Conservation (phyloP, 352 stramenopile species). For the Phytophthora aleatoria region DNA sequence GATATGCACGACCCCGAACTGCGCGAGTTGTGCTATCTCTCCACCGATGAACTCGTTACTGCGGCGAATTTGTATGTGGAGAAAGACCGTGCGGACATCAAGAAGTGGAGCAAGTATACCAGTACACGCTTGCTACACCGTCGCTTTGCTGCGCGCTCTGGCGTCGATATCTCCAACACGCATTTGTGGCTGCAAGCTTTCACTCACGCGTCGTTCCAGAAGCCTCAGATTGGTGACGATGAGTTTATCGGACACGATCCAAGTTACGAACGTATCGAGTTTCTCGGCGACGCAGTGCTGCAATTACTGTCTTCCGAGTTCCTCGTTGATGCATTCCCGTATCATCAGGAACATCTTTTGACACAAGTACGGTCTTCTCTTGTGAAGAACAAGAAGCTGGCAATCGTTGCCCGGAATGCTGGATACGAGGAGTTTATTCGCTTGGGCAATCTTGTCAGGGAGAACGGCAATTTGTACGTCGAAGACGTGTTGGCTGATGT, state of each 20-base stretch:
- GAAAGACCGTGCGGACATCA: constrained; percentile 58
- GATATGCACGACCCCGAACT: constrained; percentile 57
- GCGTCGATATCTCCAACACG: constrained; percentile 61
- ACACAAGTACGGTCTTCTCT: constrained; percentile 80
- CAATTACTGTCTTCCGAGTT: constrained; percentile 82
- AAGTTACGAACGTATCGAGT: constrained; percentile 87
- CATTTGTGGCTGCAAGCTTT: constrained; percentile 83
- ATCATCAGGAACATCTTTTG: constrained; percentile 83
- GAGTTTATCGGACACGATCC: constrained; percentile 74
- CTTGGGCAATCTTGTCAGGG: constrained; percentile 63
- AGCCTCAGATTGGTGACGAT: constrained; percentile 64
- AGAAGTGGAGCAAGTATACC: constrained; percentile 53
- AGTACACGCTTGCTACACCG: constrained; percentile 53
- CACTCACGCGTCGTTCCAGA: constrained; percentile 81
- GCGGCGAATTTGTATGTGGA: constrained; percentile 54
- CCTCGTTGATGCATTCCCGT: constrained; percentile 78
- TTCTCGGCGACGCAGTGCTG: constrained; percentile 83
- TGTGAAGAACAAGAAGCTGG: constrained; percentile 85
- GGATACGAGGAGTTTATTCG: constrained; percentile 81
- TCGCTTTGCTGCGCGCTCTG: constrained; percentile 53
- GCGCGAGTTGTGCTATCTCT: constrained; percentile 62
- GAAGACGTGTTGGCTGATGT: constrained; percentile 81
- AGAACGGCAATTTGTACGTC: constrained; percentile 66
- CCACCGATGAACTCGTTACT: constrained; percentile 53
- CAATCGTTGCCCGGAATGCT: constrained; percentile 54